Percentiles rank a stretch among this genome's conserved stretches.
phyloP scores from a whole-genome alignment of 495 filamentous ascomycete species.

The Antarctomyces pellizariae region DNA sequence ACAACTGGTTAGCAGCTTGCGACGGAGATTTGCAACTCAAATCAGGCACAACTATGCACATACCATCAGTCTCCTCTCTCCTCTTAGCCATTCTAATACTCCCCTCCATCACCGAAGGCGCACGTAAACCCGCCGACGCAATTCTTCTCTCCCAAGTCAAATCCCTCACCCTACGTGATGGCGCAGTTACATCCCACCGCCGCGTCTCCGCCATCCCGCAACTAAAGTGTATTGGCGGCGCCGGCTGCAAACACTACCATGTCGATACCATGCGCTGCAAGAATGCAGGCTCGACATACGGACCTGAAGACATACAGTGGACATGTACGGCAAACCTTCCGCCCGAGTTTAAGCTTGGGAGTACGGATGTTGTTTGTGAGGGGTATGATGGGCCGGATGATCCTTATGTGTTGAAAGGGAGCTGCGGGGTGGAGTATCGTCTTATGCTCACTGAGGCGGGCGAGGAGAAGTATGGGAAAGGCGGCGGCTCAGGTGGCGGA shows the following conservation, averaged over 20 bases:
- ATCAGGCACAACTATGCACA: no score
- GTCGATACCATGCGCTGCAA: conserved; percentile 71
- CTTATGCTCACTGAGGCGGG: conserved; percentile 63
- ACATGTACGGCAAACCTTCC: conserved; percentile 64
- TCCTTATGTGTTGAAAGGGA: conserved; percentile 64
- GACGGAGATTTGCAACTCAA: no score
- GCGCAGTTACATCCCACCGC: conserved; percentile 41
- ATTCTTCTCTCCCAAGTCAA: conserved; percentile 60
- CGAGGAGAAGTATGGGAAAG: conserved; percentile 38
- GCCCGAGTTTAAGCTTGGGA: conserved; percentile 63
- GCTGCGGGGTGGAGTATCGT: conserved; percentile 83
- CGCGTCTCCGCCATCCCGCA: conserved; percentile 60
- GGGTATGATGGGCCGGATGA: conserved; percentile 60
- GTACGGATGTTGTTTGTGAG: conserved; percentile 83
- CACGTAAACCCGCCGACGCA: conserved; percentile 25
- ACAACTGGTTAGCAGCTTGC: no score
- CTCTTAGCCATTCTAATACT: conserved; percentile 11
- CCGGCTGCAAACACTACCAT: conserved; percentile 31
- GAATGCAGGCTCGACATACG: conserved; percentile 54
- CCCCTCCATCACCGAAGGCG: conserved; percentile 8
- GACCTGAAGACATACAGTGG: conserved; percentile 60
- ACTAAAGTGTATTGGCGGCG: conserved; percentile 57
- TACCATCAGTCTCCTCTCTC: no score
- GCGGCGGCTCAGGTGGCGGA: conserved; percentile 6
- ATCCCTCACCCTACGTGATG: conserved; percentile 47